Percentiles rank a stretch among this genome's conserved stretches.
Evolutionary conservation across 352 stramenopile species (phyloP).

Genomic region (Phytophthora constricta): DNA sequence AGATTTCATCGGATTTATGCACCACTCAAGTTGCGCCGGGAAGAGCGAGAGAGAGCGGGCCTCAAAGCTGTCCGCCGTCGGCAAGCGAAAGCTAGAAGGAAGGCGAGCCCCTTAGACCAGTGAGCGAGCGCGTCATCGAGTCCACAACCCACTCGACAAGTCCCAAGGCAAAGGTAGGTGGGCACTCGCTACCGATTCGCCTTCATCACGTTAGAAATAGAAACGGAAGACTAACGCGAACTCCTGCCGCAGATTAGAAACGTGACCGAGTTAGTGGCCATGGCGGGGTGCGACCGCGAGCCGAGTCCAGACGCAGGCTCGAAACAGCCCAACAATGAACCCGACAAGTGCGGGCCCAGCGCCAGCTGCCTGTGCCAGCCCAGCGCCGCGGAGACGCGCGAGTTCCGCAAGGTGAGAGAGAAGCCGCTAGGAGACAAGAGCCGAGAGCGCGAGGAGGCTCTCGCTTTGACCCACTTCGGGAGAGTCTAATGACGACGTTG

Average conservation of each 20-base stretch:
- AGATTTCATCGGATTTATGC: not conserved
- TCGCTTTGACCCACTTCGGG: no score
- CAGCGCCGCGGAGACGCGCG: conserved; percentile 70
- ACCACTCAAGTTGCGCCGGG: not conserved
- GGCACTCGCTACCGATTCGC: not conserved
- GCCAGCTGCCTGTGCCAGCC: conserved; percentile 66
- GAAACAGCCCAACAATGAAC: conserved; percentile 10
- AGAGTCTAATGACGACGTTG: no score
- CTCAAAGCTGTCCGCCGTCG: conserved; percentile 2
- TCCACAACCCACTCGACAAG: not conserved
- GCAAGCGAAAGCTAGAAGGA: not conserved
- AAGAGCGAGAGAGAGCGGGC: conserved; percentile 2
- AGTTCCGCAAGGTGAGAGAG: conserved; percentile 82
- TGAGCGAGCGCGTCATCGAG: not conserved
- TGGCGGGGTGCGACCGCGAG: conserved; percentile 47
- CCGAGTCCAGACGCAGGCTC: conserved; percentile 40
- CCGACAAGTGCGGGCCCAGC: conserved; percentile 23
- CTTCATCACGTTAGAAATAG: not conserved
- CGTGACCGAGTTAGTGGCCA: conserved; percentile 42
- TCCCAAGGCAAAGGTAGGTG: not conserved
- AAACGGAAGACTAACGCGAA: not conserved
- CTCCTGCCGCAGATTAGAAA: conserved; percentile 30
- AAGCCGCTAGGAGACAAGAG: no score
- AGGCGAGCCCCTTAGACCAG: not conserved
- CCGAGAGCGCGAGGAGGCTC: no score